phyloP scores from a whole-genome alignment of 176 grass and related monocot genomes.

The Otatea glauca region DNA sequence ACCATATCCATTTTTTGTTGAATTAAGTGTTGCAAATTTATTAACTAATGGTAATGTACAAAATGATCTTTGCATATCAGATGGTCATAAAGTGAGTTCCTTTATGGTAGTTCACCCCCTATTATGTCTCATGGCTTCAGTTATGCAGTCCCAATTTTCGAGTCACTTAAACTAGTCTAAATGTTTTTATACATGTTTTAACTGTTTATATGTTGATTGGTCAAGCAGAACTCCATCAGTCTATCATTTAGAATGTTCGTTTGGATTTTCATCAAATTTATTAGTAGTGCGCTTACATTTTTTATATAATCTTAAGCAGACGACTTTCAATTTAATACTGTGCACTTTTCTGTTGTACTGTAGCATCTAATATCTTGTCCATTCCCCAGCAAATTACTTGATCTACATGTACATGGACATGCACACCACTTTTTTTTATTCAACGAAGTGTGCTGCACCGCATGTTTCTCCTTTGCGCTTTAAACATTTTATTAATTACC shows the following conservation, averaged over 20 bases:
- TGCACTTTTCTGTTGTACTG: background rate
- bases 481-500: background rate
- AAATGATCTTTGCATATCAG: background rate
- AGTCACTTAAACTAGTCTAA: background rate
- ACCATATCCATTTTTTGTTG: background rate
- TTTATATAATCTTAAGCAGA: background rate
- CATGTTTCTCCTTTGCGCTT: background rate
- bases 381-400: conserved; percentile 10
- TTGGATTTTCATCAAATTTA: background rate
- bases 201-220: conserved; percentile 11
- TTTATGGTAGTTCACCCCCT: background rate
- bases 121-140: conserved; percentile 11
- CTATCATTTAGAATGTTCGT: background rate
- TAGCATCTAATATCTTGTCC: background rate
- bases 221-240: background rate
- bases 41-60: conserved; percentile 3
- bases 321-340: background rate
- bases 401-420: background rate
- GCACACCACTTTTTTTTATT: background rate
- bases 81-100: background rate
- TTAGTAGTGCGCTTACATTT: background rate
- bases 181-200: background rate
- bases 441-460: background rate
- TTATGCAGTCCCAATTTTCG: background rate
- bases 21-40: conserved; percentile 5